Base-by-base conservation (phyloP, 805 yeast genomes). In the Ogataea wickerhamii region DNA sequence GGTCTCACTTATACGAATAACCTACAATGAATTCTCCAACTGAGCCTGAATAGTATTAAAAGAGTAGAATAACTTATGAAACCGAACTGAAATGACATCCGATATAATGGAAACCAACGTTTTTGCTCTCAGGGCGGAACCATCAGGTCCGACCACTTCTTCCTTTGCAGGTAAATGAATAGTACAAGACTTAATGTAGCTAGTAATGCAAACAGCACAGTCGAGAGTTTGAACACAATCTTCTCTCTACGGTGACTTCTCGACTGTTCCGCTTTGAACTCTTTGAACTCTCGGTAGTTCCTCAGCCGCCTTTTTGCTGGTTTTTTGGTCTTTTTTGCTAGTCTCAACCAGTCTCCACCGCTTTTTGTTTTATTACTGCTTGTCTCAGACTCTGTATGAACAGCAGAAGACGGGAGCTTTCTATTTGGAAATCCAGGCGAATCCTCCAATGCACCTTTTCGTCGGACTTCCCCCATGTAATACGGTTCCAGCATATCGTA, bases 401-500 rank as follows among this genome's bases (percentile, higher is more conserved):
- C 7, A 10, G 30, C 16, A 8, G 14, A 10, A 8, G 30, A 8
- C n/a, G 30, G 7, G 38, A 10, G 28, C 21, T 19, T 28, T 39
- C 22, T 19, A 18, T 16, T 18, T 29, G 38, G 24, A 8, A 8
- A 12, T 12, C 12, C 12, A 22, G 11, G 8, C 11, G 25, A 8
- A 12, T 22, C 25, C 25, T 22, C 11, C 8, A 22, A 8, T n/a
- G n/a, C n/a, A n/a, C n/a, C 44, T 58, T 29, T 46, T 48, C 34
- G 42, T 66, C 66, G 56, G 76, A 89, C 60, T 79, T 91, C 40
- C 70, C 95, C 96, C 44, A 87, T 61, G 63, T 79, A 82, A 41
- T 73, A 80, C 31, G 89, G 96, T 45, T 82, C 85, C 46, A 91
- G 67, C 74, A 89, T 82, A 36, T 86, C 93, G 60, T 85, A 83